phyloP scores from a whole-genome alignment of 768 basidiomycete species.

The Hortiboletus flavorubellus region DNA sequence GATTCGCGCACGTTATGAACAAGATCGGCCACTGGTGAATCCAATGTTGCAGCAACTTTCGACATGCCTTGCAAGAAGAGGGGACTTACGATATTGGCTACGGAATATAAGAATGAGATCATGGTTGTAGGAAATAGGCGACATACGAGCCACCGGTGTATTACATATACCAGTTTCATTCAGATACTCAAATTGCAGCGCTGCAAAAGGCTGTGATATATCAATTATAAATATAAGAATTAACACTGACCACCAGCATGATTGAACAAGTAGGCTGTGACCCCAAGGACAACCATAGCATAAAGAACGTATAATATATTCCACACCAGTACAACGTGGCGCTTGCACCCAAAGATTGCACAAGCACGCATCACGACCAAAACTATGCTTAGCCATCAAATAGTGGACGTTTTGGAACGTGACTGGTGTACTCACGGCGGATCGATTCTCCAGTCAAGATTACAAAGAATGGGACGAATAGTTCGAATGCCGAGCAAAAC shows the following conservation, averaged over 20 bases:
- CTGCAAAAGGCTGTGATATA: neutral
- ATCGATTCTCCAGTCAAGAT: conserved; percentile 20
- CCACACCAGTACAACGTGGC: neutral
- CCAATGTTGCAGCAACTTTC: neutral
- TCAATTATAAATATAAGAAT: neutral
- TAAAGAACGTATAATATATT: conserved; percentile 13
- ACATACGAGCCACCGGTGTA: conserved; percentile 9
- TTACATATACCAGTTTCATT: conserved; percentile 12
- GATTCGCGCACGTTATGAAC: conserved; percentile 11
- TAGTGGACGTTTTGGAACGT: neutral
- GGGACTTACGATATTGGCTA: conserved; percentile 11
- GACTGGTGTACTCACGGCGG: conserved; percentile 15
- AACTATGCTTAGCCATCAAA: conserved; percentile 7
- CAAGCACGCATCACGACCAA: conserved; percentile 24
- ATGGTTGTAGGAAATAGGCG: neutral
- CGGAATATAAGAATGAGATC: neutral
- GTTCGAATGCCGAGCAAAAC: conserved; percentile 15
- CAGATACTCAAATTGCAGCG: conserved; percentile 1
- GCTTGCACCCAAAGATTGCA: conserved; percentile 19
- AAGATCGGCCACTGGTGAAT: conserved; percentile 15
- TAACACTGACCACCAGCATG: neutral
- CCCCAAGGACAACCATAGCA: neutral
- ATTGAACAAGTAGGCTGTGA: neutral
- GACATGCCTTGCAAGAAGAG: neutral
- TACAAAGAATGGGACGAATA: neutral